Evolutionary conservation across 2,329 filamentous ascomycete genomes (phyloP).

Genomic region (Fusarium algeriense): DNA sequence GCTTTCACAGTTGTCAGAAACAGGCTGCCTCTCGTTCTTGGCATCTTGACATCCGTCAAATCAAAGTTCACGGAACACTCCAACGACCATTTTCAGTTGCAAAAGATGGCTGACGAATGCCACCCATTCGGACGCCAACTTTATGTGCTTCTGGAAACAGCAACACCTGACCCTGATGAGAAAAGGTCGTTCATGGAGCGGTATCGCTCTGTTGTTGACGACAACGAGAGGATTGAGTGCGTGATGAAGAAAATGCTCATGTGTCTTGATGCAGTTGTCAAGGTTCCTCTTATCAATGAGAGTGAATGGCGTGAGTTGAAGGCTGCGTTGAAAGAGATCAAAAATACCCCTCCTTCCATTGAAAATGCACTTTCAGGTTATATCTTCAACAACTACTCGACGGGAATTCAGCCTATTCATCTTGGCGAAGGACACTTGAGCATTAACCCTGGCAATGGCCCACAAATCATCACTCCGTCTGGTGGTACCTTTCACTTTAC

Average conservation of each 20-base stretch:
- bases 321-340: neutral
- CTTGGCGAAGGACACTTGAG: neutral
- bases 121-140: neutral
- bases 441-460: neutral
- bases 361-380: neutral
- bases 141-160: neutral
- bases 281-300: neutral
- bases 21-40: neutral
- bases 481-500: no score
- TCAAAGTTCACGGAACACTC: neutral
- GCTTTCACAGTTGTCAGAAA: neutral
- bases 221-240: neutral
- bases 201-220: neutral
- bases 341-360: neutral
- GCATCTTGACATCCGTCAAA: neutral
- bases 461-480: neutral
- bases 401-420: neutral
- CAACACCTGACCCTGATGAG: neutral
- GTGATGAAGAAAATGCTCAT: neutral
- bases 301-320: neutral
- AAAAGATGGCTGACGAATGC: constrained; percentile 1
- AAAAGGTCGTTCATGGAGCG: neutral
- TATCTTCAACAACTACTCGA: neutral
- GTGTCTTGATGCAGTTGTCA: neutral
- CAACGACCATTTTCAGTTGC: neutral